A percentile compares a stretch with the other conserved stretches of the same genome.
phyloP scores from a whole-genome alignment of 306 rosid genomes.

The Cucurbita moschata region DNA sequence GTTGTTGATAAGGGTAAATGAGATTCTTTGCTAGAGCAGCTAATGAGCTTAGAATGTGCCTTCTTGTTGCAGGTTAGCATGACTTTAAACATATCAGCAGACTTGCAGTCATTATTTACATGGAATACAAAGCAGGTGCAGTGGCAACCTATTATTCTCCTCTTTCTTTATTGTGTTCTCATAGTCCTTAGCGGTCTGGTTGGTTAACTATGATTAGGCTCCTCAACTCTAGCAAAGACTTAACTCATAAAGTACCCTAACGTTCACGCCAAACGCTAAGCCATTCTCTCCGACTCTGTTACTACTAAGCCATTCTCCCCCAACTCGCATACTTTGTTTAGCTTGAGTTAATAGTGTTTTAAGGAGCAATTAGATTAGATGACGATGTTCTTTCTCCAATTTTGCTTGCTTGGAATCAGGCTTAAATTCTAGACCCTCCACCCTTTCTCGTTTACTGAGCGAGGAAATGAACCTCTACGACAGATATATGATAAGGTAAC shows the following conservation, averaged over 20 bases:
- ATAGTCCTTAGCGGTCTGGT: neutral
- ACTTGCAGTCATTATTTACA: slow-evolving; percentile 82
- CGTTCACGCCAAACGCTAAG: neutral
- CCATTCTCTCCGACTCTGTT: too few relatives aligned
- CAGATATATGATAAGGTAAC: too few relatives aligned
- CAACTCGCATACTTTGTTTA: neutral
- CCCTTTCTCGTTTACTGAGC: too few relatives aligned
- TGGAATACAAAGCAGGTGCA: slow-evolving; percentile 97
- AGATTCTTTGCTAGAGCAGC: neutral
- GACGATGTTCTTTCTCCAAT: too few relatives aligned
- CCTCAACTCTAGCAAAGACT: neutral
- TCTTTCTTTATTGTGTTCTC: neutral
- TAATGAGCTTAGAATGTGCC: neutral
- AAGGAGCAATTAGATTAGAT: too few relatives aligned
- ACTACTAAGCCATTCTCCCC: neutral
- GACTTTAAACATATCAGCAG: slow-evolving; percentile 77
- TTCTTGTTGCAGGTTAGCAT: slow-evolving; percentile 61
- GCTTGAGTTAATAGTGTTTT: neutral
- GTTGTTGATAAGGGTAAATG: neutral
- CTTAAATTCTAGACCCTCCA: too few relatives aligned
- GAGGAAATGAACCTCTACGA: too few relatives aligned
- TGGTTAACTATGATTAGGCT: neutral
- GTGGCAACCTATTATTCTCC: neutral
- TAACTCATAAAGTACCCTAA: neutral
- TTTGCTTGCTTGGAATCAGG: too few relatives aligned